Evolutionary conservation across 352 stramenopile genomes (phyloP).

Genomic region (Globisporangium lucens): DNA sequence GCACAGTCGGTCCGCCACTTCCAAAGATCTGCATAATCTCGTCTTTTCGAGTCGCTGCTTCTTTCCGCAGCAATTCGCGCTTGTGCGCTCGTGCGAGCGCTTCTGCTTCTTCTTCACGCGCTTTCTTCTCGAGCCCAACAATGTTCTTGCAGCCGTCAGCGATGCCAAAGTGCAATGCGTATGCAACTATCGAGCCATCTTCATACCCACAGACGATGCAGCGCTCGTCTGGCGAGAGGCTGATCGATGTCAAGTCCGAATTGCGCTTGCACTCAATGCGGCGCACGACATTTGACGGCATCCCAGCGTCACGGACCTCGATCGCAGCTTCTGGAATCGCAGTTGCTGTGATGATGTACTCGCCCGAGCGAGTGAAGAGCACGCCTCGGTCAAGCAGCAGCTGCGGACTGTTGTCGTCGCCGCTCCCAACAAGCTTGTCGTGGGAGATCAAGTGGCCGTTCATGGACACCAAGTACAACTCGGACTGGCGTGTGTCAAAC

Average conservation of each 20-base stretch:
- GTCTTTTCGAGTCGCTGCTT: conserved; percentile 36
- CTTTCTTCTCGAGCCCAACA: conserved; percentile 65
- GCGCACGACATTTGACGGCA: conserved; percentile 52
- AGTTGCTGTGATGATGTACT: conserved; percentile 76
- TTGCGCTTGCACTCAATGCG: conserved; percentile 78
- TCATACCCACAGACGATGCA: conserved; percentile 81
- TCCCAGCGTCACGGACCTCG: conserved; percentile 69
- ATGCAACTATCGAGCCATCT: conserved; percentile 74
- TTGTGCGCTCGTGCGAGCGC: conserved; percentile 73
- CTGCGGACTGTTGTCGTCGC: conserved; percentile 33
- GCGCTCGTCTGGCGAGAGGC: conserved; percentile 76
- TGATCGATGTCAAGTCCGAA: conserved; percentile 63
- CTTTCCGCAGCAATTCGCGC: conserved; percentile 61
- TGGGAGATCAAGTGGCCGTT: conserved; percentile 75
- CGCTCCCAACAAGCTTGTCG: conserved; percentile 38
- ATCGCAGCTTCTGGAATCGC: conserved; percentile 59
- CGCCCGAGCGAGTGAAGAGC: conserved; percentile 72
- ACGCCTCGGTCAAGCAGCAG: conserved; percentile 65
- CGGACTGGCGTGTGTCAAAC: conserved; percentile 65
- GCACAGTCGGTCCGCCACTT: conserved; percentile 22
- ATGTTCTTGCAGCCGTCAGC: conserved; percentile 71
- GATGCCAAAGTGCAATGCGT: conserved; percentile 81
- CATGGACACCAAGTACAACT: conserved; percentile 80
- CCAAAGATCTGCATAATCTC: conserved; percentile 53
- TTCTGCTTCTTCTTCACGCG: conserved; percentile 71